phyloP scores from a whole-genome alignment of 305 asterid genomes.

The Plantago lanceolata region DNA sequence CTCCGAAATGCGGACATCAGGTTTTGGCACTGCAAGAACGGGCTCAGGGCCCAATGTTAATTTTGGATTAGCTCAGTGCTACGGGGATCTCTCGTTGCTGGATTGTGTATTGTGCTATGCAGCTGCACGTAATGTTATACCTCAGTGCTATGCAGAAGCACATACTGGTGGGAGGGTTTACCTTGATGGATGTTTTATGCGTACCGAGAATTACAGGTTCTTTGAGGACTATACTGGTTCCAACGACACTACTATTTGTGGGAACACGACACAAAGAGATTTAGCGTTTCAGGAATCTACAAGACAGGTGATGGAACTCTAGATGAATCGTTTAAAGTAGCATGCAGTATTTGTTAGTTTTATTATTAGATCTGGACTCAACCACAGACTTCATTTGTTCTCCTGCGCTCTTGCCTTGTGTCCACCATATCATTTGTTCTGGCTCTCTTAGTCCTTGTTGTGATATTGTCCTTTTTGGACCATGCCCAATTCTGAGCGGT shows the following conservation, averaged over 20 bases:
- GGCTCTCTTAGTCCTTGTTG: no score
- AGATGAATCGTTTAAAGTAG: no score
- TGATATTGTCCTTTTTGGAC: no score
- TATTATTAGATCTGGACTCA: no score
- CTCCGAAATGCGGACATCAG: neutral
- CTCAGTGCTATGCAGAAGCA: slow-evolving; percentile 8
- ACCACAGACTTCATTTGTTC: no score
- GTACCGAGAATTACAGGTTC: slow-evolving; percentile 9
- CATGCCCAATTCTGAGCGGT: no score
- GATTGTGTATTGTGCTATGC: slow-evolving; percentile 4
- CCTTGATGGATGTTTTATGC: slow-evolving; percentile 5
- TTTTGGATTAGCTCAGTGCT: slow-evolving; percentile 12
- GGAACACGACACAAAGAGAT: neutral
- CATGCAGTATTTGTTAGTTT: no score
- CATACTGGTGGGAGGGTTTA: slow-evolving; percentile 4
- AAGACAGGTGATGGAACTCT: neutral
- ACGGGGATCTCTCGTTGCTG: no score
- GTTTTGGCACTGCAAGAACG: neutral
- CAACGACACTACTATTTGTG: neutral
- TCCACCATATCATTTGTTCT: no score
- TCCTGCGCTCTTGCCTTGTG: no score
- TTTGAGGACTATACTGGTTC: neutral
- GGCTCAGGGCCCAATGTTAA: neutral
- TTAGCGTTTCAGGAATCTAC: neutral
- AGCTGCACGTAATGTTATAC: neutral